Evolutionary conservation across 2,329 filamentous ascomycete genomes (phyloP), one percentile per base, ranked within the genome.

Genomic region (Torrubiella hemipterigena): DNA sequence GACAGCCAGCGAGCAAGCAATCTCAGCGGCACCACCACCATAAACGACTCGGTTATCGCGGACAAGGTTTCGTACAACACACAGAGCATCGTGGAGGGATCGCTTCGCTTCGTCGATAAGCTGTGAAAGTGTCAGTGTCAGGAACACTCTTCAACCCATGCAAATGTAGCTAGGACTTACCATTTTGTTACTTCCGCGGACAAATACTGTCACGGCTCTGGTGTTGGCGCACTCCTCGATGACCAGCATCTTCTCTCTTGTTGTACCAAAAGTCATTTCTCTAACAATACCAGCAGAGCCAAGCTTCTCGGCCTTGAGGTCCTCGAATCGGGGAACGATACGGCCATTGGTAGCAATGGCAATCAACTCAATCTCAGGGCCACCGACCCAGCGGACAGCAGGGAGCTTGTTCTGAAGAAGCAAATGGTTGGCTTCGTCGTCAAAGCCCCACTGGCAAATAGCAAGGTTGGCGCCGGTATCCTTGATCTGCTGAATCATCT

Each of bases 171-270:
- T 6, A n/a, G 7, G 27, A 58, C 70, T 52, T 59, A 89, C 84
- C 91, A 98, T 98, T 71, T 96, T 98, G 73, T 98, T 98, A 69
- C 86, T 93, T 50, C 91, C 91, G 50, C 91, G 73, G 38, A 98
- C 83, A 57, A 98, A 98, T 33, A 93, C 77, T 3, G 91, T 98
- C 38, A 98, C 93, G 27, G 91, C 91, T 48, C 91, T 72, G 36
- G 85, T 94, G 65, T 98, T 98, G 50, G 93, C 91, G 54, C 91
- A 98, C 62, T 98, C 91, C 63, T 98, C 93, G 47, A 98, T 98
- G 35, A 98, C 84, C 47, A 98, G 69, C 91, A 98, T 98, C 75
- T 98, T 96, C 62, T 98, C 91, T 51, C 91, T 75, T 26, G 91
- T 98, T 2, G 91, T 98, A 48, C 91, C 91, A 50, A 98, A 98